phyloP scores from a whole-genome alignment of 768 basidiomycete genomes.

The Strobilomyces dryophilus region DNA sequence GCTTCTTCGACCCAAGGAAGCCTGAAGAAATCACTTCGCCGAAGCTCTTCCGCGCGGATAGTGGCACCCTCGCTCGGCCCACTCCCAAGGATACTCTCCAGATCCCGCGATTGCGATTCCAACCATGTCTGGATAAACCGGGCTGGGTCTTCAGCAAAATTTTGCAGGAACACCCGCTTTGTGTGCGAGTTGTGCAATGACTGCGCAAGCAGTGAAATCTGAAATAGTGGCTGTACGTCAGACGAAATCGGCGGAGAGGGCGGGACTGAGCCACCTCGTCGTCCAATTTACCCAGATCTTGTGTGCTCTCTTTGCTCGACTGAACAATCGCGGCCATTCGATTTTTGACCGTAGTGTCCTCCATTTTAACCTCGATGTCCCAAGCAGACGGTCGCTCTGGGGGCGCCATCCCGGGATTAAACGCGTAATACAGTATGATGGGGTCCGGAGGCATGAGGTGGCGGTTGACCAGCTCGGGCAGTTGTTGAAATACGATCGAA shows the following conservation, averaged over 20 bases:
- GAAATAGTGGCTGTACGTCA: constrained; percentile 15
- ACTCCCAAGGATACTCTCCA: constrained; percentile 86
- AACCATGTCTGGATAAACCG: constrained; percentile 88
- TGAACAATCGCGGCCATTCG: constrained; percentile 71
- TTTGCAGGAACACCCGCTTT: constrained; percentile 81
- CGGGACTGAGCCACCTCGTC: constrained; percentile 63
- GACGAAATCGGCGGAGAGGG: constrained; percentile 8
- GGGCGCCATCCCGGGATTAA: constrained; percentile 58
- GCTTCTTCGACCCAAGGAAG: constrained; percentile 92
- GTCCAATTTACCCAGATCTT: constrained; percentile 69
- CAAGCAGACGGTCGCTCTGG: constrained; percentile 74
- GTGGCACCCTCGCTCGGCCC: constrained; percentile 76
- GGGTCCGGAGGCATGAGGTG: constrained; percentile 77
- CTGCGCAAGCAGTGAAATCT: constrained; percentile 84
- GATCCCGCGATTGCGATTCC: constrained; percentile 85
- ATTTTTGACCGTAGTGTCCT: constrained; percentile 69
- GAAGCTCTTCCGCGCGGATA: constrained; percentile 83
- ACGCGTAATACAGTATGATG: constrained; percentile 69
- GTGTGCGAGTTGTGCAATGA: constrained; percentile 83
- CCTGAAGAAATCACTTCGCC: constrained; percentile 85
- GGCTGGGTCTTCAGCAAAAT: constrained; percentile 75
- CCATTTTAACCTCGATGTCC: constrained; percentile 87
- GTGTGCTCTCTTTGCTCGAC: constrained; percentile 65
- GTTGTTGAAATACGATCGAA: constrained; percentile 65
- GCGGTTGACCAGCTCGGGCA: constrained; percentile 84